These are phyloP conservation scores for Fusarium chuoi DNA, from an alignment of 2,329 filamentous ascomycete species.

Conservation along the genomic window DNA sequence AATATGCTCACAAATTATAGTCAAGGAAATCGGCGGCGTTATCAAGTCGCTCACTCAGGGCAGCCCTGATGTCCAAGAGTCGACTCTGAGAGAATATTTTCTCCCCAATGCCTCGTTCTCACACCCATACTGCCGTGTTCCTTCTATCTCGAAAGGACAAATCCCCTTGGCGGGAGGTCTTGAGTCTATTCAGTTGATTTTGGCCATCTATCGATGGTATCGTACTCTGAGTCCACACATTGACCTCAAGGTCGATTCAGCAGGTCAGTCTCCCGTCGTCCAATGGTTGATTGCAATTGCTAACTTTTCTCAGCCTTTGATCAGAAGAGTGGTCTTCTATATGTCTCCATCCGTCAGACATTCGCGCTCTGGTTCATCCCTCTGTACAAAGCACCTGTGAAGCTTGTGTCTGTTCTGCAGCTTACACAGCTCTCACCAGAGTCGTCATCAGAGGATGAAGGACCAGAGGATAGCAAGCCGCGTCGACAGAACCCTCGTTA, in stretches of 20 bases:
- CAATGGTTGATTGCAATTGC: rapidly evolving
- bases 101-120: slow-evolving; percentile 76
- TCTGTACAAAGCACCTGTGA: slow-evolving; percentile 75
- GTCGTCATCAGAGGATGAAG: slow-evolving; percentile 35
- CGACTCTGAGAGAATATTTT: slow-evolving; percentile 77
- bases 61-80: slow-evolving; percentile 71
- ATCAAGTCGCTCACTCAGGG: slow-evolving; percentile 77
- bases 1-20: slow-evolving; percentile 42
- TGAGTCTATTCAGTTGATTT: slow-evolving; percentile 74
- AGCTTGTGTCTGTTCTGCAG: slow-evolving; percentile 74
- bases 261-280: slow-evolving; percentile 48
- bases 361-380: slow-evolving; percentile 84
- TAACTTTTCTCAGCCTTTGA: slow-evolving; percentile 69
- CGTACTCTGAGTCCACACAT: slow-evolving; percentile 83
- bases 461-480: slow-evolving; percentile 19
- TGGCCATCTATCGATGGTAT: slow-evolving; percentile 83
- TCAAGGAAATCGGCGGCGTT: slow-evolving; percentile 70
- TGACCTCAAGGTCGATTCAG: slow-evolving; percentile 71
- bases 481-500: slow-evolving; percentile 57
- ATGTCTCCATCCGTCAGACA: slow-evolving; percentile 77
- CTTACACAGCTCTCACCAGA: slow-evolving; percentile 60
- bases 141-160: slow-evolving; percentile 57
- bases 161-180: slow-evolving; percentile 55
- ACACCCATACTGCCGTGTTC: slow-evolving; percentile 81
- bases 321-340: slow-evolving; percentile 71